Evolutionary conservation across 2,329 filamentous ascomycete species (phyloP).

Genomic region (Hypoxylon sp.): DNA sequence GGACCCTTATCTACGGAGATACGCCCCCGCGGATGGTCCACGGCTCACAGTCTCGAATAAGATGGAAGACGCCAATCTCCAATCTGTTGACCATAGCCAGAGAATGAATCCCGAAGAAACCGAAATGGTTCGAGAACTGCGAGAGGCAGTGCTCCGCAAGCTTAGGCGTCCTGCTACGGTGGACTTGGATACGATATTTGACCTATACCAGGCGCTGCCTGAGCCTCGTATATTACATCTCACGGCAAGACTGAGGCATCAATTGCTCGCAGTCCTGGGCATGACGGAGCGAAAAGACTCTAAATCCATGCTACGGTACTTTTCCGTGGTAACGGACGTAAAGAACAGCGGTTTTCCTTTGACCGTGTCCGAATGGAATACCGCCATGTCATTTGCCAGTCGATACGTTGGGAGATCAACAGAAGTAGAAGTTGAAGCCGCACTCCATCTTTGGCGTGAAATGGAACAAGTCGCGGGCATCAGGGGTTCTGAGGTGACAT

Average conservation of each 20-base stretch:
- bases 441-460: constrained; percentile 85
- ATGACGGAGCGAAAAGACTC: constrained; percentile 70
- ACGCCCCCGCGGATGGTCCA: constrained; percentile 66
- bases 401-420: constrained; percentile 75
- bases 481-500: constrained; percentile 81
- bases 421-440: constrained; percentile 73
- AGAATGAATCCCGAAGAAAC: constrained; percentile 56
- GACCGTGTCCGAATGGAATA: constrained; percentile 81
- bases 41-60: constrained; percentile 66
- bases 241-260: constrained; percentile 68
- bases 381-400: constrained; percentile 83
- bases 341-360: constrained; percentile 80
- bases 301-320: constrained; percentile 82
- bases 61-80: constrained; percentile 64
- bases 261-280: constrained; percentile 78
- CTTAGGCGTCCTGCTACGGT: constrained; percentile 60
- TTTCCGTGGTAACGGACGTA: constrained; percentile 87
- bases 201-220: constrained; percentile 65
- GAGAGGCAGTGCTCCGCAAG: constrained; percentile 58
- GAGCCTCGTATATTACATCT: constrained; percentile 68
- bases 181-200: constrained; percentile 63
- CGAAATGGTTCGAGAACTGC: constrained; percentile 58
- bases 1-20: constrained; percentile 69
- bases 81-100: constrained; percentile 60
- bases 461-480: constrained; percentile 84